Evolutionary conservation across 2,329 filamentous ascomycete species (phyloP).

Genomic region (Rhexocercosporidium sp.): DNA sequence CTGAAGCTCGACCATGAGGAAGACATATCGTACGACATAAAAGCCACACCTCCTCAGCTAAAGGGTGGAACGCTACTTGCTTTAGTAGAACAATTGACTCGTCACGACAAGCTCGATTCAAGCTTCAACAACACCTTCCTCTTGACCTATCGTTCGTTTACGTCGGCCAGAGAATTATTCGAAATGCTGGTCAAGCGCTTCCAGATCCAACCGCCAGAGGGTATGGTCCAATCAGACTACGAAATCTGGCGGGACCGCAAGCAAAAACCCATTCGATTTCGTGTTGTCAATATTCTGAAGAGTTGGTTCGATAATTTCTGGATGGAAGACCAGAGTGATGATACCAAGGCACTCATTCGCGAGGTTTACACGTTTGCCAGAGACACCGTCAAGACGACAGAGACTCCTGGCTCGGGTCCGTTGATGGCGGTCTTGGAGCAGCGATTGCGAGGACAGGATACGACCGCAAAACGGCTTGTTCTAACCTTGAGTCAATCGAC

Average conservation of each 20-base stretch:
- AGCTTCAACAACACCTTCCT: conserved; percentile 98
- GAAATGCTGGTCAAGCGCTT: conserved; percentile 92
- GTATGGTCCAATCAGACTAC: conserved; percentile 75
- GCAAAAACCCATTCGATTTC: conserved; percentile 93
- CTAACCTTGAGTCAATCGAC: conserved; percentile 83
- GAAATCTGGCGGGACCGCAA: conserved; percentile 92
- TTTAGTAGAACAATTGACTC: conserved; percentile 91
- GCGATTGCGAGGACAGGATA: conserved; percentile 85
- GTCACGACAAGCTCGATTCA: conserved; percentile 93
- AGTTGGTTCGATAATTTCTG: conserved; percentile 98
- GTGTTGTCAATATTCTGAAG: conserved; percentile 97
- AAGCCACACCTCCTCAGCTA: conserved; percentile 74
- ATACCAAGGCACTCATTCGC: conserved; percentile 82
- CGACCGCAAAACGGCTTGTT: conserved; percentile 82
- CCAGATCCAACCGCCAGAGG: conserved; percentile 87
- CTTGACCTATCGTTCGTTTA: conserved; percentile 95
- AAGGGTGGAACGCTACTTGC: conserved; percentile 89
- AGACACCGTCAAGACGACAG: conserved; percentile 90
- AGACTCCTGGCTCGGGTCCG: conserved; percentile 85
- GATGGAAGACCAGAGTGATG: conserved; percentile 93
- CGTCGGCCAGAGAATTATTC: conserved; percentile 86
- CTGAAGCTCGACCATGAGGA: conserved; percentile 85
- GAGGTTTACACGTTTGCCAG: conserved; percentile 90
- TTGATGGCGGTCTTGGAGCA: conserved; percentile 89
- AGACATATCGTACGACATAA: conserved; percentile 89